Evolutionary conservation across 106 monocot genomes (phyloP).

Genomic region (Narthecium ossifragum): DNA sequence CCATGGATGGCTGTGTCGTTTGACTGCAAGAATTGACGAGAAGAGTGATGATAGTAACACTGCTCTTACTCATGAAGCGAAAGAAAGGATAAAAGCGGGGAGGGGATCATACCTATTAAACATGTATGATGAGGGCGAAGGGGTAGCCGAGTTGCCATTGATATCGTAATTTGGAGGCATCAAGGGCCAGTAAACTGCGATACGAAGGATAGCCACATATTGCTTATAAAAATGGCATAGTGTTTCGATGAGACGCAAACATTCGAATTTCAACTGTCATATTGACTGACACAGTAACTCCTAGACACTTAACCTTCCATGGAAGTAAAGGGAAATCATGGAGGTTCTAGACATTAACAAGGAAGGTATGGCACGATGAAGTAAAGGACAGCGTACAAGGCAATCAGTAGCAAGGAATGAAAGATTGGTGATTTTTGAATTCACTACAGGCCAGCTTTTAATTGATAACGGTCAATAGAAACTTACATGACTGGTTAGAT

Average conservation of each 20-base stretch:
- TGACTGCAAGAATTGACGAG: conserved; percentile 18
- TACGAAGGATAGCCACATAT: not conserved
- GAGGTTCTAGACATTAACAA: too few species aligned
- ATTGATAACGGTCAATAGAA: too few species aligned
- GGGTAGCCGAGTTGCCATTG: conserved; percentile 14
- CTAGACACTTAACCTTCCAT: not conserved
- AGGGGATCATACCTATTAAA: conserved; percentile 24
- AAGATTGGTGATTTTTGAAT: too few species aligned
- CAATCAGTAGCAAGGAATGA: too few species aligned
- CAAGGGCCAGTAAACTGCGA: conserved; percentile 62
- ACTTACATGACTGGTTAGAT: conserved; percentile 42
- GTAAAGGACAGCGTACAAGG: too few species aligned
- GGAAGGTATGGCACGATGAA: not conserved
- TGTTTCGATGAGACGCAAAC: not conserved
- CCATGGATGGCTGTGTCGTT: conserved; percentile 12
- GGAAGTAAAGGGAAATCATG: too few species aligned
- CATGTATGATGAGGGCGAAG: conserved; percentile 25
- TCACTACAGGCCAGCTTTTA: too few species aligned
- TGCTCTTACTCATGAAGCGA: not conserved
- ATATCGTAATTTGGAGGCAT: conserved; percentile 19
- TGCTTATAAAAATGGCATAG: too few species aligned
- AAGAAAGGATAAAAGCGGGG: not conserved
- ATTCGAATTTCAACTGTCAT: not conserved
- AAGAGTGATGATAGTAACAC: too few species aligned
- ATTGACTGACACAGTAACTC: not conserved